Evolutionary conservation across 768 basidiomycete species (phyloP).

Genomic region (Podaxis mareebaensis): DNA sequence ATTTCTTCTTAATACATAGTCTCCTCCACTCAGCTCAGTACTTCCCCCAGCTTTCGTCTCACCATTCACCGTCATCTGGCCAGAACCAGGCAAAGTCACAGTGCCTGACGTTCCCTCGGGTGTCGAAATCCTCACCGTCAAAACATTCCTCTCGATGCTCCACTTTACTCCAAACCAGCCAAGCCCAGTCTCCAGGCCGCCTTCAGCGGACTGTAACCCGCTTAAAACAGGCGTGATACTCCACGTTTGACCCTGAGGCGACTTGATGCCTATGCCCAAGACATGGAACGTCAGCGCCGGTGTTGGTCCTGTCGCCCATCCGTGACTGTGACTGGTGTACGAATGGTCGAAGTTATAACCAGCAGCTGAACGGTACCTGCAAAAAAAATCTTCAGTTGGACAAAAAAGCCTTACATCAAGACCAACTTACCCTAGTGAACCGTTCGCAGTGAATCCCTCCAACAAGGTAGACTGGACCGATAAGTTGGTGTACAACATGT

Average conservation of each 20-base stretch:
- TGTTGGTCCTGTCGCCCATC: slow-evolving; percentile 60
- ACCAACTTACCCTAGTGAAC: slow-evolving; percentile 46
- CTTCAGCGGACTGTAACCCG: slow-evolving; percentile 42
- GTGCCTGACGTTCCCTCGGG: slow-evolving; percentile 11
- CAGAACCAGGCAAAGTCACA: slow-evolving; percentile 10
- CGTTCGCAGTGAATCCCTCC: slow-evolving; percentile 60
- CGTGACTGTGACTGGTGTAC: slow-evolving; percentile 59
- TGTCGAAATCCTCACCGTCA: slow-evolving; percentile 1
- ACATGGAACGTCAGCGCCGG: slow-evolving; percentile 58
- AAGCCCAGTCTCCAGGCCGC: slow-evolving; percentile 52
- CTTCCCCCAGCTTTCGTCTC: not conserved
- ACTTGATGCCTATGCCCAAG: slow-evolving; percentile 49
- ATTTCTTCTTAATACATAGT: slow-evolving; percentile 4
- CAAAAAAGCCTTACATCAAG: not conserved
- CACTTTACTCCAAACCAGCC: slow-evolving; percentile 55
- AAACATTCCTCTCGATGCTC: slow-evolving; percentile 22
- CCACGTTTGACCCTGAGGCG: slow-evolving; percentile 49
- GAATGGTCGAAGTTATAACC: slow-evolving; percentile 60
- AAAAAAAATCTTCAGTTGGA: not conserved
- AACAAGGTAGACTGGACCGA: slow-evolving; percentile 58
- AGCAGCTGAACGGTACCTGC: slow-evolving; percentile 46
- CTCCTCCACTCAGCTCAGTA: slow-evolving; percentile 6
- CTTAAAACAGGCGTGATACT: slow-evolving; percentile 42
- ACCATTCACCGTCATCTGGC: slow-evolving; percentile 5
- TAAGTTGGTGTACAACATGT: slow-evolving; percentile 55